These are phyloP conservation scores for Eustoma russellianum DNA, from an alignment of 257 asterid species.

Conservation along the genomic window DNA sequence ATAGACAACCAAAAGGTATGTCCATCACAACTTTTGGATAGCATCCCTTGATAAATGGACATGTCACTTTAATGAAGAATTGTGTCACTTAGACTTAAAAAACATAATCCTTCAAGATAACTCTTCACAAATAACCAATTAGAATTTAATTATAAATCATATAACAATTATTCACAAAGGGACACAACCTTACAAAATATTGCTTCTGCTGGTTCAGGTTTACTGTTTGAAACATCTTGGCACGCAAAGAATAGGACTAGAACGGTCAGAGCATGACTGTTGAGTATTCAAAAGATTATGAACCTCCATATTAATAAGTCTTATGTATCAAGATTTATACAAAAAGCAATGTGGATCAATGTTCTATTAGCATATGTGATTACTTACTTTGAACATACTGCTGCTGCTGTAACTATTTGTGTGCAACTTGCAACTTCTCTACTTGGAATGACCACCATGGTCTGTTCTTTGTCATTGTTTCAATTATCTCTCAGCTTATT, in stretches of 20 bases:
- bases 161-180: no score
- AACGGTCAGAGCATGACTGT: constrained; percentile 34
- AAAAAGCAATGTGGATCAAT: constrained; percentile 53
- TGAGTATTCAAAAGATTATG: neutral
- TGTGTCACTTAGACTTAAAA: no score
- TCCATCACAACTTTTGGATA: no score
- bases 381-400: constrained; percentile 51
- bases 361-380: constrained; percentile 44
- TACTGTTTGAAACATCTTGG: constrained; percentile 67
- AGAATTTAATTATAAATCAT: no score
- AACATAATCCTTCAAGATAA: no score
- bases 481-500: constrained; percentile 60
- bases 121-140: no score
- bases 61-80: no score
- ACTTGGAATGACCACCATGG: constrained; percentile 59
- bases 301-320: neutral
- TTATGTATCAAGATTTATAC: constrained; percentile 44
- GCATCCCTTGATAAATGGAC: no score
- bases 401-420: constrained; percentile 36
- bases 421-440: constrained; percentile 30
- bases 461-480: constrained; percentile 50
- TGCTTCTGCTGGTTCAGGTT: constrained; percentile 63
- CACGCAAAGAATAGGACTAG: constrained; percentile 59
- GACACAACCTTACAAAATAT: no score
- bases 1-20: no score